phyloP scores from a whole-genome alignment of 2,329 filamentous ascomycete species.

The Colletotrichum musicola region DNA sequence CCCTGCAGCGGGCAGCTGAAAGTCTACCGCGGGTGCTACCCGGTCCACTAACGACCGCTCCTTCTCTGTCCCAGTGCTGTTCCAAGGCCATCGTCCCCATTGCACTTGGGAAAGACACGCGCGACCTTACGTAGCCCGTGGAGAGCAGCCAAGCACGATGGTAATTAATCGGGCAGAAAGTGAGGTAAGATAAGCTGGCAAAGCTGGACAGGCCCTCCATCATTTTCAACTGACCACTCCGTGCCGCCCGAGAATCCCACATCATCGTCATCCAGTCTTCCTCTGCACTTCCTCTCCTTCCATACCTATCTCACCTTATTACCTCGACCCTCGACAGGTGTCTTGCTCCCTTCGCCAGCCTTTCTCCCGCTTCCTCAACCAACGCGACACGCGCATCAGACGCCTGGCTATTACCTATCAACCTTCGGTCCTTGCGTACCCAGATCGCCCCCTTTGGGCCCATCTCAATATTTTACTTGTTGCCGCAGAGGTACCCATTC shows the following conservation, averaged over 20 bases:
- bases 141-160: conserved; percentile 31
- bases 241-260: conserved; percentile 20
- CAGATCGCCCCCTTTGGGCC: conserved; percentile 9
- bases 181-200: conserved; percentile 5
- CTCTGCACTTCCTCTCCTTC: conserved; percentile 12
- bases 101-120: not conserved
- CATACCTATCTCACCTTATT: not conserved
- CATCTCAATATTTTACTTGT: conserved; percentile 14
- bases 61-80: too few species aligned
- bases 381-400: not conserved
- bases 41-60: too few species aligned
- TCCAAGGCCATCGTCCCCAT: conserved; percentile 9
- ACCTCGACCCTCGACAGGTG: conserved; percentile 3
- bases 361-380: not conserved
- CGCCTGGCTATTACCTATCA: too few species aligned
- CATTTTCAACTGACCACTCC: conserved; percentile 23
- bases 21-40: conserved; percentile 13
- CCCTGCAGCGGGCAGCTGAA: conserved; percentile 3
- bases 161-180: conserved; percentile 14
- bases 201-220: conserved; percentile 13
- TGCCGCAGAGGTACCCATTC: conserved; percentile 11
- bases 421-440: not conserved
- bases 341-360: conserved; percentile 6
- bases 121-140: conserved; percentile 20
- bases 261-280: conserved; percentile 27